These are phyloP conservation scores for Deinandra increscens DNA, from an alignment of 129 eudicot genomes.

Conservation along the genomic window DNA sequence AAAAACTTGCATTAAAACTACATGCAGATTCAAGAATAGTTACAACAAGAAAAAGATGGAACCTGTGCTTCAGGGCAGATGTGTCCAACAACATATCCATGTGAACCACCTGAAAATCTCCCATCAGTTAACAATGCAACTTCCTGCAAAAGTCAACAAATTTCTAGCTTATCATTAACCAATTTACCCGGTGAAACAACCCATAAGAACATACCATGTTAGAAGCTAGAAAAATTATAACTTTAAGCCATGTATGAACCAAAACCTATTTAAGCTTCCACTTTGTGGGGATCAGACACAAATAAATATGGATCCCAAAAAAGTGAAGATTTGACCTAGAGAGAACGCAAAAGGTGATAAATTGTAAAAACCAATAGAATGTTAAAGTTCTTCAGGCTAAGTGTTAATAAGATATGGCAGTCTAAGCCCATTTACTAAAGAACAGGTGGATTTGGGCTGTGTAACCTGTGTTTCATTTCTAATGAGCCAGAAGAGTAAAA, in stretches of 20 bases:
- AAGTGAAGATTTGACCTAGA: neutral
- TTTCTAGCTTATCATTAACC: neutral
- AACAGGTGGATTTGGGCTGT: neutral
- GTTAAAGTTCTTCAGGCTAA: neutral
- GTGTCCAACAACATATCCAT: constrained; percentile 95
- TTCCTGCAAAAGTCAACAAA: constrained; percentile 51
- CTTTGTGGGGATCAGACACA: neutral
- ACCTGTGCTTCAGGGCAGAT: constrained; percentile 99
- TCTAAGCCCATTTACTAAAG: neutral
- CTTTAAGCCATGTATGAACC: neutral
- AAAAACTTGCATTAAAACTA: neutral
- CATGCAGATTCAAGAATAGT: neutral
- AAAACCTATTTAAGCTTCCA: constrained; percentile 2
- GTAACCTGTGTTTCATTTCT: neutral
- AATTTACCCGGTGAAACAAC: neutral
- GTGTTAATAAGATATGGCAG: neutral
- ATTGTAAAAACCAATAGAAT: neutral
- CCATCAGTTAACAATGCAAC: constrained; percentile 85
- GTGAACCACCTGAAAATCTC: constrained; percentile 96
- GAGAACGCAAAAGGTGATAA: neutral
- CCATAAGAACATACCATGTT: neutral
- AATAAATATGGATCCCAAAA: neutral
- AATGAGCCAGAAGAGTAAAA: neutral
- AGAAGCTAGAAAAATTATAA: neutral
- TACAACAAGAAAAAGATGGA: neutral